Evolutionary conservation across 176 grass and related monocot species (phyloP), one percentile per base, ranked within the genome.

Genomic region (Triticum aestivum): DNA sequence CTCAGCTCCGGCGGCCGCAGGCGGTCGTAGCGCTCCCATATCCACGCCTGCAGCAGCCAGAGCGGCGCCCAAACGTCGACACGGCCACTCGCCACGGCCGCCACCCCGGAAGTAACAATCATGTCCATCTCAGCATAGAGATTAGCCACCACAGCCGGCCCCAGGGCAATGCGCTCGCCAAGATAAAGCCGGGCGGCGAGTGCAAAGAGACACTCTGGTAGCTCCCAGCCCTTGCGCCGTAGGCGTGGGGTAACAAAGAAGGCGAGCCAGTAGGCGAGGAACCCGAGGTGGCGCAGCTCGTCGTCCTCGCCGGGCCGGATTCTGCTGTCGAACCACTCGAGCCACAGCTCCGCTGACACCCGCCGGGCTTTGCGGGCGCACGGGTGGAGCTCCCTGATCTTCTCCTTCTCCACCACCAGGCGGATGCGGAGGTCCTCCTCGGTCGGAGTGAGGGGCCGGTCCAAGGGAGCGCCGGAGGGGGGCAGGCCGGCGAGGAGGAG

Each of bases 191-290:
- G 72, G 2, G 87, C 92, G 2, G 92, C 92, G 15, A 91, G 86
- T 2, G 68, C 45, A 32, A 91, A 94, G 1, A 58, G 45, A 21
- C 81, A 35, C 20, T 61, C 78, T 0, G 92, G 89, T 14, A 94
- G 42, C 73, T 91, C 92, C 4, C 44, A 47, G 3, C 4, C 20
- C 75, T 66, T 86, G 13, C 34, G 27, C 6, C 33, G 73, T 34
- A 86, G 65, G 26, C 21, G 45, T 0, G 89, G 92, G 44, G 69
- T 76, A 10, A 94, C 84, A 7, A 84, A 67, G 34, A 87, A 89
- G 8, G 89, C 79, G 0, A 94, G 84, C 92, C 92, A 94, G 30
- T 91, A 94, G 0, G 92, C 87, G 38, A 94, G 81, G 72, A 94
- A 94, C 5, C 92, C 89, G 15, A 94, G 87, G 18, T 75, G 44